Conservation (phyloP, 2,329 filamentous ascomycete species). For the Amesomyces nigricolor region DNA sequence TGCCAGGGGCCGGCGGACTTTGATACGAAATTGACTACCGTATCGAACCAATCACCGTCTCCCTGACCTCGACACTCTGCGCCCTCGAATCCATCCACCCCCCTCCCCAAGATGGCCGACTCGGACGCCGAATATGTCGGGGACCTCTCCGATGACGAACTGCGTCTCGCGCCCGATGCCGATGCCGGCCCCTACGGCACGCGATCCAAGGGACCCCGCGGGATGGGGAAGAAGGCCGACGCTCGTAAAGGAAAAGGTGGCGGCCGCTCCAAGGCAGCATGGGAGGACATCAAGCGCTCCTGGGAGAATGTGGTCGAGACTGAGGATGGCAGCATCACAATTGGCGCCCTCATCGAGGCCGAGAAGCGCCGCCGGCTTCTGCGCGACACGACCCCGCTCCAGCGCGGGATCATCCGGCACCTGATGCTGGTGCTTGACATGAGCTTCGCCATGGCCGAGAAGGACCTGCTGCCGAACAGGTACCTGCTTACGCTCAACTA, state of each 20-base stretch:
- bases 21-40: neutral
- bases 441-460: slow-evolving; percentile 89
- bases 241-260: slow-evolving; percentile 30
- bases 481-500: slow-evolving; percentile 78
- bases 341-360: slow-evolving; percentile 72
- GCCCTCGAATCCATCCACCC: neutral
- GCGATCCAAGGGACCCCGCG: slow-evolving; percentile 26
- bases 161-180: slow-evolving; percentile 40
- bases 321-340: slow-evolving; percentile 70
- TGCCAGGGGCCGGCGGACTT: neutral
- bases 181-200: slow-evolving; percentile 29
- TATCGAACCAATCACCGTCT: neutral
- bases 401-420: slow-evolving; percentile 97
- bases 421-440: slow-evolving; percentile 86
- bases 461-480: slow-evolving; percentile 84
- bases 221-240: slow-evolving; percentile 25
- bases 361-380: slow-evolving; percentile 75
- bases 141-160: slow-evolving; percentile 60
- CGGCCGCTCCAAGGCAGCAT: slow-evolving; percentile 46
- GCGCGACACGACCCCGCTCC: slow-evolving; percentile 89
- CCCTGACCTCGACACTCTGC: neutral
- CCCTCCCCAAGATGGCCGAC: slow-evolving; percentile 53
- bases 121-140: slow-evolving; percentile 67
- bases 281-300: slow-evolving; percentile 61
- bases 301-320: slow-evolving; percentile 74